Evolutionary conservation across 495 filamentous ascomycete species (phyloP), one percentile per base, ranked within the genome.

Genomic region (Ramalina intermedia): DNA sequence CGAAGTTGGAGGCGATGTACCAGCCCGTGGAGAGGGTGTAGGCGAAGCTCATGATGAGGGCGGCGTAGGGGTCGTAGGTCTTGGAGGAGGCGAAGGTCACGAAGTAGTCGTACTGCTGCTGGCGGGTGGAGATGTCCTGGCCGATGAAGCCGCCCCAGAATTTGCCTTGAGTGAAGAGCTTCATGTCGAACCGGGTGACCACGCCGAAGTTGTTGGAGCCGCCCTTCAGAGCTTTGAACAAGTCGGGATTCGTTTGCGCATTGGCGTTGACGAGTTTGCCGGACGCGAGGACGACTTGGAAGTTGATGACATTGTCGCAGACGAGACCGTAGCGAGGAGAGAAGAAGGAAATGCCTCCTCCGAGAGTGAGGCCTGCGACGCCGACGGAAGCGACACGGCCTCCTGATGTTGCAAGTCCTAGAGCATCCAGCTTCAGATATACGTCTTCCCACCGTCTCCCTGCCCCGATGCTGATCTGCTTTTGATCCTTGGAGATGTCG

Each of bases 361-460:
- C 43, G 18, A 33, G 18, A 1, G 53, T 51, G 2, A 69, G 56
- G 12, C 66, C 69, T 4, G 55, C 63, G 13, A 68, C 68, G 17
- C 70, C 68, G 37, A 74, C 63, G 3, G 46, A 46, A 1, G 60
- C 42, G 16, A 69, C 72, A 20, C 75, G 65, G 1, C 71, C 75
- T 13, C 77, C 76, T n/a, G 68, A 55, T 13, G 68, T 70, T 4
- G 66, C 64, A 33, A 73, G 65, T 35, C 64, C 61, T 2, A 67
- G 57, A 12, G 65, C 61, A 24, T 74, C 71, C 1, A 79, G 66
- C 16, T 56, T 55, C 8, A 43, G 33, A 26, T 73, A 75, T 20
- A 79, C 69, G 6, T 69, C 53, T 17, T 66, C 69, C 68, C 73
- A 75, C 21, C 59, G 57, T 29, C 63, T 65, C 9, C 75, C 75